Percentiles rank a stretch among this genome's conserved stretches.
These are phyloP conservation scores for Saccharomycopsis javanensis DNA, from an alignment of 805 yeast species.

Conservation along the genomic window DNA sequence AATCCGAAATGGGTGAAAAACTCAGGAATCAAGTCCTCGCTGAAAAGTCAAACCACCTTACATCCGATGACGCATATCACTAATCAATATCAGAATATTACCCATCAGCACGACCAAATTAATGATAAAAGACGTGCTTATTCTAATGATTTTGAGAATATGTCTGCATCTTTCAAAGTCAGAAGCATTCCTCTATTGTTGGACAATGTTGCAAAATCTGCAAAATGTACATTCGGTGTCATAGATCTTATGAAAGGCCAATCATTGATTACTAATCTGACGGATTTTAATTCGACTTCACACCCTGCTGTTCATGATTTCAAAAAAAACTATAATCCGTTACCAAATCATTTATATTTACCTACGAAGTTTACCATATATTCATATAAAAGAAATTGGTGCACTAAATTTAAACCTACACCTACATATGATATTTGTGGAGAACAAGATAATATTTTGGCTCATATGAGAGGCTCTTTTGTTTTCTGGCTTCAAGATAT, in stretches of 20 bases:
- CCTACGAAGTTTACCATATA: not conserved
- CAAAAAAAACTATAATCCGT: constrained; percentile 7
- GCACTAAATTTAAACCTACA: not conserved
- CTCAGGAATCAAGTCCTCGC: not conserved
- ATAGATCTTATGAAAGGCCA: constrained; percentile 4
- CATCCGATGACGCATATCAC: not conserved
- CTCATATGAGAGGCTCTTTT: constrained; percentile 4
- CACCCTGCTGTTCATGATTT: constrained; percentile 7
- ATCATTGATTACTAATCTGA: constrained; percentile 2
- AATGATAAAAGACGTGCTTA: not conserved
- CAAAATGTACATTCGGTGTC: constrained; percentile 4
- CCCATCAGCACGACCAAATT: no score
- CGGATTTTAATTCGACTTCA: constrained; percentile 3
- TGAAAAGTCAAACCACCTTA: not conserved
- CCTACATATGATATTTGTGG: constrained; percentile 6
- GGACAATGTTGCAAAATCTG: not conserved
- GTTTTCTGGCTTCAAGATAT: constrained; percentile 7
- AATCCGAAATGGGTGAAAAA: not conserved
- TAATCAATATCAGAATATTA: not conserved
- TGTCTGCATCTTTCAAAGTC: not conserved
- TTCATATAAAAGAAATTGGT: not conserved
- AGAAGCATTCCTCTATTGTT: not conserved
- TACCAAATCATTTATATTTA: constrained; percentile 7
- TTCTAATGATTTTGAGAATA: not conserved
- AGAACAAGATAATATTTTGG: constrained; percentile 7